Evolutionary conservation across 73 alveolate genomes (phyloP), one percentile per base, ranked within the genome.

Genomic region (Paramecium primaurelia): DNA sequence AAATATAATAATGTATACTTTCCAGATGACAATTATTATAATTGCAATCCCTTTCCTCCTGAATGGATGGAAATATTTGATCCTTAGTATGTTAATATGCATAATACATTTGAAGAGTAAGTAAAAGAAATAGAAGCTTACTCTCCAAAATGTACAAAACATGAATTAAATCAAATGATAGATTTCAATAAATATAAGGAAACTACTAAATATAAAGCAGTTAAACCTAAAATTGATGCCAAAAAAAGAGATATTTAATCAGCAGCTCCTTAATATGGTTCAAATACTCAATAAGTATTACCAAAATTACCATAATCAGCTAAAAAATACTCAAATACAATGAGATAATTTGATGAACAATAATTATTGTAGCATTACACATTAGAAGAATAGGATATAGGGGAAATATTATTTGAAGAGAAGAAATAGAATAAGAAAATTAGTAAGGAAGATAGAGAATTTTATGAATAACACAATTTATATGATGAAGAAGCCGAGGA

Each of bases 31-130:
- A 92, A 94, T 59, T 96, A 95, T 69, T 95, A 94, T 58, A 96
- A 95, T 64, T 95, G 96, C 3, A 97, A 96, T 86, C 97, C 97
- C 0, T 88, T 96, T 37, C 99, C 99, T 12, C 92, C 95, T 25
- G 98, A 95, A 77, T 96, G 99, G 98, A 93, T 96, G 86, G 99
- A 96, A 73, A 83, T 96, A 54, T 92, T 96, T 71, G 94, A 89
- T 71, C 94, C 94, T 40, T 9, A 69, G 16, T 89, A 68, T 28
- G 94, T 89, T 5, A 89, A 89, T 77, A 45, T 49, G 59, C 94
- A 83, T 89, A 64, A 89, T 6, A 60, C 86, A 71, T 77, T 71
- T 45, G 75, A 71, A 60, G 88, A 89, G 75, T 77, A 89, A 51
- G 38, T 59, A 28, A 83, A 89, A 34, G 94, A 83, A 89, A 89